These are phyloP conservation scores for Flammula alnicola DNA, from an alignment of 1,284 basidiomycete species.

Conservation along the genomic window DNA sequence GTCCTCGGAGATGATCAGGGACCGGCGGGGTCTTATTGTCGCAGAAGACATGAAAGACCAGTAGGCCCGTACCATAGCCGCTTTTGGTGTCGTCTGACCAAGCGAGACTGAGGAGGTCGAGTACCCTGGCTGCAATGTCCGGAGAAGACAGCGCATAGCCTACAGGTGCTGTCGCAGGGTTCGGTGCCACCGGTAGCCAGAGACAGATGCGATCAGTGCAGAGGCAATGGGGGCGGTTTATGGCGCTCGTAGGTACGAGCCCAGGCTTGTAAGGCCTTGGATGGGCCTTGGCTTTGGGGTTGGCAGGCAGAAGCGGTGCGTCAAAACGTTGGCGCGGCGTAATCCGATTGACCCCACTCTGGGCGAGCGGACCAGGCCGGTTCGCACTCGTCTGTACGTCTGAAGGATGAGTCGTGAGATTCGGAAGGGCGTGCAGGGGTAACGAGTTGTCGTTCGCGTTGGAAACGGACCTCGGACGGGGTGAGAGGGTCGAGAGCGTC, in stretches of 20 bases:
- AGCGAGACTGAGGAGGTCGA: not conserved
- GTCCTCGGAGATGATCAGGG: constrained; percentile 7
- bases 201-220: constrained; percentile 27
- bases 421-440: not conserved
- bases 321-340: too few species aligned
- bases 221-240: constrained; percentile 27
- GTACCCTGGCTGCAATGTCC: not conserved
- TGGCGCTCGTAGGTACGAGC: not conserved
- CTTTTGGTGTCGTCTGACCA: constrained; percentile 15
- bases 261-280: too few species aligned
- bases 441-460: not conserved
- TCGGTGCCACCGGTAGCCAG: not conserved
- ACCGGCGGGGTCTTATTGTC: constrained; percentile 3
- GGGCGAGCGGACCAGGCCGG: too few species aligned
- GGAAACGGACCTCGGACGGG: constrained; percentile 10
- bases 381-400: too few species aligned
- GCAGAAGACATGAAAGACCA: constrained; percentile 10
- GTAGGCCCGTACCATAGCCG: constrained; percentile 10
- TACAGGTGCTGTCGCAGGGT: not conserved
- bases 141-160: not conserved
- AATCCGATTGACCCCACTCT: not conserved
- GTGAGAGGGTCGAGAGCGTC: constrained; percentile 26
- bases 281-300: too few species aligned
- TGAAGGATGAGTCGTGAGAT: not conserved
- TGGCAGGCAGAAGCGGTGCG: too few species aligned